Conservation (phyloP, 2,329 filamentous ascomycete genomes). For the Fusarium incarnatum region DNA sequence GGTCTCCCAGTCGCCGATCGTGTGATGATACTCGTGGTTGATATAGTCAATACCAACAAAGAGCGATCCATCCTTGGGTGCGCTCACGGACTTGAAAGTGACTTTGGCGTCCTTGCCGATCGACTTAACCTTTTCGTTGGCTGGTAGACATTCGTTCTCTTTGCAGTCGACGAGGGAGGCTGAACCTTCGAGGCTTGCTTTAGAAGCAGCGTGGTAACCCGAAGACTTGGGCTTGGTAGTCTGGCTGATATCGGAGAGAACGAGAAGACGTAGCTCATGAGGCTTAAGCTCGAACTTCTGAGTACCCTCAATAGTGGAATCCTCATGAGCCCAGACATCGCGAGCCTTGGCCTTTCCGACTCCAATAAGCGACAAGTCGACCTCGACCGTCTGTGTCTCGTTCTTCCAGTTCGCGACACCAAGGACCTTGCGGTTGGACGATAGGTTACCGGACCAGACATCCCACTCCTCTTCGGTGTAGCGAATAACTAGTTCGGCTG, state of each 20-base stretch:
- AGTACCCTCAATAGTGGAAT: constrained; percentile 50
- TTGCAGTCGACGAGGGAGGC: constrained; percentile 53
- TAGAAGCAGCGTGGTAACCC: constrained; percentile 55
- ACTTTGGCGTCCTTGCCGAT: constrained; percentile 51
- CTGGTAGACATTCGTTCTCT: constrained; percentile 55
- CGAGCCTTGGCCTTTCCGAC: constrained; percentile 54
- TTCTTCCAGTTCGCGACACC: constrained; percentile 64
- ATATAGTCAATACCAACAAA: constrained; percentile 62
- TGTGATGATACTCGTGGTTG: constrained; percentile 63
- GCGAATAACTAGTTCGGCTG: constrained; percentile 62
- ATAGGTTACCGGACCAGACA: constrained; percentile 62
- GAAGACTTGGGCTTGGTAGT: constrained; percentile 39
- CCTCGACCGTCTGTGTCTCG: constrained; percentile 54
- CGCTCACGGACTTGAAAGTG: constrained; percentile 51
- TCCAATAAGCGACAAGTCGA: constrained; percentile 57
- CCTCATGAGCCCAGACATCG: constrained; percentile 55
- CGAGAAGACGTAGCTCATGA: constrained; percentile 56
- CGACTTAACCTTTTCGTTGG: constrained; percentile 57
- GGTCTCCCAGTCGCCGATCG: constrained; percentile 57
- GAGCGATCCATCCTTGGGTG: constrained; percentile 49
- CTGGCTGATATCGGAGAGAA: constrained; percentile 51
- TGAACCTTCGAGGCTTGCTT: constrained; percentile 53
- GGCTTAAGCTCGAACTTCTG: constrained; percentile 50
- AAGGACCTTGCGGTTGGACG: constrained; percentile 56
- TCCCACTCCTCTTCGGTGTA: constrained; percentile 63